A percentile compares a stretch with the other conserved stretches of the same genome.
Evolutionary conservation across 2,329 filamentous ascomycete species (phyloP).

Genomic region (Westerdykella ornata): DNA sequence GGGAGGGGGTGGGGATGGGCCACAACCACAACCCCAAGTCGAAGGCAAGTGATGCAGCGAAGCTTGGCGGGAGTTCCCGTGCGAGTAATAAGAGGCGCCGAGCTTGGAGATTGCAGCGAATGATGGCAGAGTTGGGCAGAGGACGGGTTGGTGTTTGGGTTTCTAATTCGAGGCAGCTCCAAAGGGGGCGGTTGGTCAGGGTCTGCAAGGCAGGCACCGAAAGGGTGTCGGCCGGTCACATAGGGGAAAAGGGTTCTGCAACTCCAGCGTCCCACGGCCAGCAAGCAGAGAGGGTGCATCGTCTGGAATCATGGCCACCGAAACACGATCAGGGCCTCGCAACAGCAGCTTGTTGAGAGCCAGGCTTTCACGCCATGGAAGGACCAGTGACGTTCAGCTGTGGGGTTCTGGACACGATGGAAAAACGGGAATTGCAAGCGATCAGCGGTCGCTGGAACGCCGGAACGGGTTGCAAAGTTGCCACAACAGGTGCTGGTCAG

Average conservation of each 20-base stretch:
- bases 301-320: too few species aligned
- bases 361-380: too few species aligned
- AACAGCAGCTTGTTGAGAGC: too few species aligned
- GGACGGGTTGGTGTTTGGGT: constrained; percentile 1
- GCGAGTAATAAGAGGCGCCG: background rate
- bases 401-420: too few species aligned
- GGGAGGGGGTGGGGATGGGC: too few species aligned
- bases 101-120: background rate
- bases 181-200: background rate
- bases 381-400: too few species aligned
- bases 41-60: too few species aligned
- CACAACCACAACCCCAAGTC: too few species aligned
- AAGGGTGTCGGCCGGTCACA: constrained; percentile 3
- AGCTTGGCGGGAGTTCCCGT: constrained; percentile 1
- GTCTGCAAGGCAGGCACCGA: background rate
- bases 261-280: constrained; percentile 4
- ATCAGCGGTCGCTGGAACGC: background rate
- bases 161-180: constrained; percentile 2
- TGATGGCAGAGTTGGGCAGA: too few species aligned
- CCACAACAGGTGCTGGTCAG: too few species aligned
- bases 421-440: too few species aligned
- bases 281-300: constrained; percentile 2
- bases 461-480: background rate
- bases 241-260: constrained; percentile 2
- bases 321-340: too few species aligned